These are phyloP conservation scores for Polytolypa hystricis DNA, from an alignment of 2,329 filamentous ascomycete genomes.

Conservation along the genomic window DNA sequence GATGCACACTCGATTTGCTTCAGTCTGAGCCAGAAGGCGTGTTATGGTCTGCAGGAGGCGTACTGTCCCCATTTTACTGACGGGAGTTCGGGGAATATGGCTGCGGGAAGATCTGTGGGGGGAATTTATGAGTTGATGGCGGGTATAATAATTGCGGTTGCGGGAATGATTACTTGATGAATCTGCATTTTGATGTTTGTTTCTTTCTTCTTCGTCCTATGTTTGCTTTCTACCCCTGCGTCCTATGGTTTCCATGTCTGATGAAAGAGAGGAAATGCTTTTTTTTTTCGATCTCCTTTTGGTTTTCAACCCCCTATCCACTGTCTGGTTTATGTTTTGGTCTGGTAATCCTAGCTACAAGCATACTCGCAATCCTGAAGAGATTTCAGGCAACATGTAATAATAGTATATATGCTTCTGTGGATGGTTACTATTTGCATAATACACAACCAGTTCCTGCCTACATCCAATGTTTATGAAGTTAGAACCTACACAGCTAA, in stretches of 20 bases:
- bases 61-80: slow-evolving; percentile 33
- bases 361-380: too few species aligned
- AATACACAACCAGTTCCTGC: too few species aligned
- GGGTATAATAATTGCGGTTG: slow-evolving; percentile 35
- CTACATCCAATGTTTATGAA: too few species aligned
- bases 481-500: too few species aligned
- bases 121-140: slow-evolving; percentile 30
- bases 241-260: neutral
- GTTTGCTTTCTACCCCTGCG: slow-evolving; percentile 1
- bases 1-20: slow-evolving; percentile 35
- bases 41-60: slow-evolving; percentile 37
- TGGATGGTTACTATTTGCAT: too few species aligned
- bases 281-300: neutral
- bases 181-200: slow-evolving; percentile 5
- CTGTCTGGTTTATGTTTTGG: too few species aligned
- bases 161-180: slow-evolving; percentile 33
- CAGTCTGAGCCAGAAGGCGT: slow-evolving; percentile 36
- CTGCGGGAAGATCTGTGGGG: slow-evolving; percentile 15
- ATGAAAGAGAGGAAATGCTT: neutral
- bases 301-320: too few species aligned
- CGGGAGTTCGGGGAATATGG: slow-evolving; percentile 16
- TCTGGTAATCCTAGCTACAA: too few species aligned
- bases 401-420: too few species aligned
- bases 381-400: too few species aligned
- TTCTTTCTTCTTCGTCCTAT: slow-evolving; percentile 3